phyloP scores from a whole-genome alignment of 768 basidiomycete genomes.

The Suillus subluteus region DNA sequence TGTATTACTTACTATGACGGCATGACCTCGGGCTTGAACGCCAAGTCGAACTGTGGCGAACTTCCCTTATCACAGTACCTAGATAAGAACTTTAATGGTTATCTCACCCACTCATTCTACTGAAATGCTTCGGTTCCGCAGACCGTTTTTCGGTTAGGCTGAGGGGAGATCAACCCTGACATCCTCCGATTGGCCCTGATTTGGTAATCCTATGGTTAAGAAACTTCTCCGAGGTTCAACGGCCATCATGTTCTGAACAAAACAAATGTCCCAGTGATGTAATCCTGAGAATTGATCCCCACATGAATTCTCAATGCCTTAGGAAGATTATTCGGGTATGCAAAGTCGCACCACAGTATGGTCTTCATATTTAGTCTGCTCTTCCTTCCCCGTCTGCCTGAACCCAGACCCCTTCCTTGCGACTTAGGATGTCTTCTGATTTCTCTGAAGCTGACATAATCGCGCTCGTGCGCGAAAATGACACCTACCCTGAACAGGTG shows the following conservation, averaged over 20 bases:
- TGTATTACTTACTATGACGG: no score
- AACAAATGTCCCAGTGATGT: not conserved
- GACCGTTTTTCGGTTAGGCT: not conserved
- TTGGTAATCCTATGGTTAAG: not conserved
- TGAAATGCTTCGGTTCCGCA: not conserved
- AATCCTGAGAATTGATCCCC: not conserved
- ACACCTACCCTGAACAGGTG: slow-evolving; percentile 19
- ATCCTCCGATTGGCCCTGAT: not conserved
- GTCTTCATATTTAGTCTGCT: not conserved
- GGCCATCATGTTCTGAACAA: not conserved
- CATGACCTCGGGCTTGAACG: no score
- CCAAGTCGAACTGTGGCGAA: not conserved
- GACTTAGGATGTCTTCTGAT: not conserved
- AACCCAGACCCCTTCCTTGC: not conserved
- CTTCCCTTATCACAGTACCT: not conserved
- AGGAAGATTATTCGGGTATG: not conserved
- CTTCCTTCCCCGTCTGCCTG: not conserved
- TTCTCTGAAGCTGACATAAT: not conserved
- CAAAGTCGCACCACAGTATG: not conserved
- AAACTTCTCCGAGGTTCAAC: not conserved
- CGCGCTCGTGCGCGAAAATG: not conserved
- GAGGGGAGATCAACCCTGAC: not conserved
- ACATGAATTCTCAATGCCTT: not conserved
- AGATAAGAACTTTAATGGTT: not conserved
- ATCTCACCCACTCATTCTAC: not conserved